Evolutionary conservation across 2,329 filamentous ascomycete genomes (phyloP), one percentile per base, ranked within the genome.

Genomic region (Hymenoscyphus albidus): DNA sequence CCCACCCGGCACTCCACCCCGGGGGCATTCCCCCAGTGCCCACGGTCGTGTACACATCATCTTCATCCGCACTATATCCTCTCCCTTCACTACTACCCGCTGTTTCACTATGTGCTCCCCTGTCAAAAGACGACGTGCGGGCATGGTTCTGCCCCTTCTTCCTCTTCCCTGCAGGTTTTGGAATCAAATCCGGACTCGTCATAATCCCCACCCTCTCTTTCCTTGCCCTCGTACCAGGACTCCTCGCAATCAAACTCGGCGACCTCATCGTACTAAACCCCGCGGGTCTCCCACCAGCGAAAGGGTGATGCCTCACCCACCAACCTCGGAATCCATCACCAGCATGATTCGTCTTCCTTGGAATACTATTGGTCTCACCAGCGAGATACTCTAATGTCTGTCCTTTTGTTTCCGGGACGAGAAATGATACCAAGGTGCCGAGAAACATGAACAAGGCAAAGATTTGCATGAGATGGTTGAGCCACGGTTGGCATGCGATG

Each of bases 371-470:
- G 35, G 32, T 5, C 75, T 92, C 89, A 10, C 88, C 88, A 1
- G 87, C 83, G 16, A 92, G 78, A 68, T 88, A 84, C 74, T 92
- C 91, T 54, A 95, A 79, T 0, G 90, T 92, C 75, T 86, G 82
- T 1, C 88, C 83, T 78, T 89, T 92, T 0, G 88, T 93, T 78
- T 93, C 91, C 0, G 90, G 90, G 27, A 93, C 87, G n/a, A 94
- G 78, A 3, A 93, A 78, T 1, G 88, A 87, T 2, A 86, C 85
- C 58, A 91, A 77, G 58, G 85, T 83, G 42, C 91, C 91, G 61
- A 84, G 82, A 5, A 93, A 80, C 91, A 93, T 93, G 80, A 94
- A 93, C 10, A 92, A 80, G 0, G 89, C 89, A 76, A 91, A 93
- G 44, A 93, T 89, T 74, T 92, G 83, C 80, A 94, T 87, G 44